Conservation (phyloP, 164 flowering plant species). For the Sextonia rubra region DNA sequence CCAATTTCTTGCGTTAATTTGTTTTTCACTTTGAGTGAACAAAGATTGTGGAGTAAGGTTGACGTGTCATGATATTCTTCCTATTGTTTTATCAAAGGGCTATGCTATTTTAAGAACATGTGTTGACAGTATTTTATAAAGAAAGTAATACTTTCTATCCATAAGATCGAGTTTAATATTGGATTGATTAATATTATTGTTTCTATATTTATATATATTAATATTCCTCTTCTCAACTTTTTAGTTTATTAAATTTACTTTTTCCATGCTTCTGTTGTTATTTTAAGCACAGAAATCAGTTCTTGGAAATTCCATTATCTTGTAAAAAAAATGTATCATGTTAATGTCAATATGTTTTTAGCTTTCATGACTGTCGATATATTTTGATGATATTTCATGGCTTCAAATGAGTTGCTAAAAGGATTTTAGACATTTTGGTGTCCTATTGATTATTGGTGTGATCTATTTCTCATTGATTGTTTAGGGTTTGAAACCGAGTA, state of each 20-base stretch:
- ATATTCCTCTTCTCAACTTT: background rate
- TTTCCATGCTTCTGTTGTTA: background rate
- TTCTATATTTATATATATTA: background rate
- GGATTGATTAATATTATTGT: no score
- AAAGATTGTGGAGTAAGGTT: background rate
- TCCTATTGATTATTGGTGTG: background rate
- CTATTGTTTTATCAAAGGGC: background rate
- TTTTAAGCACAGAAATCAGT: no score
- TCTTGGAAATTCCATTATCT: background rate
- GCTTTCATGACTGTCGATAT: background rate
- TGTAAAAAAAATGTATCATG: background rate
- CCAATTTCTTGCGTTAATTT: background rate
- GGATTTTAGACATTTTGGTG: background rate
- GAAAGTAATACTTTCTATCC: no score
- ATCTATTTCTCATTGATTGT: background rate
- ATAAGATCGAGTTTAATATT: no score
- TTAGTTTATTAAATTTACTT: no score
- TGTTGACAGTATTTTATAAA: background rate
- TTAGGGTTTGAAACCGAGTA: conserved; percentile 76
- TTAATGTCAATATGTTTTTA: background rate
- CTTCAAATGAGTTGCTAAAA: background rate
- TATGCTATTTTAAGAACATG: background rate
- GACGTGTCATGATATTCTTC: background rate
- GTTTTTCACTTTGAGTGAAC: background rate
- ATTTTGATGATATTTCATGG: background rate